These are phyloP conservation scores for Cyclanthera cordifolia DNA, from an alignment of 306 rosid genomes.

Conservation along the genomic window DNA sequence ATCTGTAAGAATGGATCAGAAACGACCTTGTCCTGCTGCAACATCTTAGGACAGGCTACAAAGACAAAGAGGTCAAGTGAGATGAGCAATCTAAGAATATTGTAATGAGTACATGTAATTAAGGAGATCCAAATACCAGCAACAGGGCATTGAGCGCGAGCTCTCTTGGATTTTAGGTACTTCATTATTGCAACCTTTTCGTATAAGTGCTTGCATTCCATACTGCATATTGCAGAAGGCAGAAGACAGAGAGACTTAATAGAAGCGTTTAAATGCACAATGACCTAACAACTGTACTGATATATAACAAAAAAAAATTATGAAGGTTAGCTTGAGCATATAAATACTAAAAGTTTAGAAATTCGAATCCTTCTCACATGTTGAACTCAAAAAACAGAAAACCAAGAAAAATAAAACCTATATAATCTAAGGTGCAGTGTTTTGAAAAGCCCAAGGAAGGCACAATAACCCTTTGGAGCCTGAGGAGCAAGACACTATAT, in stretches of 20 bases:
- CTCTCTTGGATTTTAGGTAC: slow-evolving; percentile 28
- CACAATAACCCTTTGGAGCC: too few species aligned
- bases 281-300: not conserved
- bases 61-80: slow-evolving; percentile 8
- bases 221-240: slow-evolving; percentile 32
- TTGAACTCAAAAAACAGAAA: not conserved
- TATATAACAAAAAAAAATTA: not conserved
- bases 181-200: slow-evolving; percentile 41
- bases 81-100: not conserved
- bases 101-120: not conserved
- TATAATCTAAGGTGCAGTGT: too few species aligned
- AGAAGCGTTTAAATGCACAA: not conserved
- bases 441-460: too few species aligned
- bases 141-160: slow-evolving; percentile 42
- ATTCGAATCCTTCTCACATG: not conserved
- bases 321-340: not conserved
- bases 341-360: not conserved
- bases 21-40: slow-evolving; percentile 32
- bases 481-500: too few species aligned
- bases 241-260: slow-evolving; percentile 5
- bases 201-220: slow-evolving; percentile 69
- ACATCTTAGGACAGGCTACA: slow-evolving; percentile 57
- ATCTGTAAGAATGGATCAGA: slow-evolving; percentile 44
- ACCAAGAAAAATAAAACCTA: not conserved
- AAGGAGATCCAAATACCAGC: slow-evolving; percentile 37